Percentiles rank a stretch among this genome's conserved stretches.
phyloP scores from a whole-genome alignment of 2,329 filamentous ascomycete genomes.

The Verticillium nonalfalfae region DNA sequence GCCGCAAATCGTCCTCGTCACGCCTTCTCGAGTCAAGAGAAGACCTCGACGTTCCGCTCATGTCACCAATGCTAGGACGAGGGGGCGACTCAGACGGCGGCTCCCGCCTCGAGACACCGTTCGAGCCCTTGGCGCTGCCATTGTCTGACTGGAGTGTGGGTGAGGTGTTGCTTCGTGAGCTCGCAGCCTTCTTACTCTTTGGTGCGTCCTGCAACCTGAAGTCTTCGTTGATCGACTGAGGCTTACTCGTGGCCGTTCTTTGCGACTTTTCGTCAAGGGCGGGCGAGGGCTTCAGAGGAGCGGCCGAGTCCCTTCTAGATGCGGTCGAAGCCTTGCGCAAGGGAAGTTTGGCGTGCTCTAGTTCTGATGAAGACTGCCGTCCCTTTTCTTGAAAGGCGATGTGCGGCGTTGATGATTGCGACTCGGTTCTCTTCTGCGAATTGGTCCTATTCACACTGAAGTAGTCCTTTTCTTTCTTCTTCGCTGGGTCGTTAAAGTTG shows the following conservation, averaged over 20 bases:
- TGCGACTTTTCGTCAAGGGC: conserved; percentile 30
- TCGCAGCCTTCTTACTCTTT: conserved; percentile 47
- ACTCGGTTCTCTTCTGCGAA: conserved; percentile 40
- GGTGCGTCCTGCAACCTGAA: conserved; percentile 81
- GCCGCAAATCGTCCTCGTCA: conserved; percentile 45
- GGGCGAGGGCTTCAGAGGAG: conserved; percentile 17
- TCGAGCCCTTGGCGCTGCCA: conserved; percentile 24
- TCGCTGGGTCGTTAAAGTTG: conserved; percentile 33
- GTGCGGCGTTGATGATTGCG: conserved; percentile 65
- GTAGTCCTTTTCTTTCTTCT: conserved; percentile 53
- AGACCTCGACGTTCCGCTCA: conserved; percentile 37
- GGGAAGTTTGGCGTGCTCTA: conserved; percentile 46
- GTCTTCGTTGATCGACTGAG: conserved; percentile 40
- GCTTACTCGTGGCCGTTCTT: conserved; percentile 24
- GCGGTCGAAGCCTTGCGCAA: conserved; percentile 42
- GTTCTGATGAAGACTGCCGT: conserved; percentile 55
- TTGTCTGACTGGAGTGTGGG: conserved; percentile 30
- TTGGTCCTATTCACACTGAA: conserved; percentile 41
- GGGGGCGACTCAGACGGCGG: conserved; percentile 28
- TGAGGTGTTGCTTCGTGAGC: conserved; percentile 26
- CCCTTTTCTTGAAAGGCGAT: conserved; percentile 87
- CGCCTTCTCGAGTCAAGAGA: conserved; percentile 53
- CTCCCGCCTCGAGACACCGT: conserved; percentile 28
- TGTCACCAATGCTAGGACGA: conserved; percentile 25
- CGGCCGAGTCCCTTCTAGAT: conserved; percentile 19